phyloP scores from a whole-genome alignment of 2,329 filamentous ascomycete species.

The Calonectria leucothoes region DNA sequence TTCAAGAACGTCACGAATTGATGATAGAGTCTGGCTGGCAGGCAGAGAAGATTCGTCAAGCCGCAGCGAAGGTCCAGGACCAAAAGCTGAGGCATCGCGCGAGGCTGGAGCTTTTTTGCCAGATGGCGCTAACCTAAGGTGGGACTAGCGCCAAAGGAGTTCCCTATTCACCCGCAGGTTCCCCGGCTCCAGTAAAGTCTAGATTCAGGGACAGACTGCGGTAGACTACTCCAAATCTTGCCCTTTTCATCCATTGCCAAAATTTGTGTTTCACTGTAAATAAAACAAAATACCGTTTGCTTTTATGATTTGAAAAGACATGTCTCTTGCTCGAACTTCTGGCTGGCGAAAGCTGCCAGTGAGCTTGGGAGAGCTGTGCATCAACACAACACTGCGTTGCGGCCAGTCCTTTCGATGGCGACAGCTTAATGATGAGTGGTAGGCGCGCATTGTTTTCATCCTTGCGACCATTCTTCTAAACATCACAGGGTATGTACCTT shows the following conservation, averaged over 20 bases:
- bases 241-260: slow-evolving; percentile 15
- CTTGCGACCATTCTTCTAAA: slow-evolving; percentile 12
- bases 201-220: slow-evolving; percentile 20
- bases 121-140: slow-evolving; percentile 42
- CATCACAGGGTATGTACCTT: slow-evolving; percentile 79
- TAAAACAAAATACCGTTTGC: neutral
- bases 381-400: slow-evolving; percentile 93
- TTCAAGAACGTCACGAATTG: slow-evolving; percentile 31
- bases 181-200: slow-evolving; percentile 16
- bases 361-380: slow-evolving; percentile 85
- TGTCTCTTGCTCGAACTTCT: slow-evolving; percentile 62
- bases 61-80: slow-evolving; percentile 43
- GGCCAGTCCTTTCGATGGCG: slow-evolving; percentile 98
- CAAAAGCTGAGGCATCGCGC: slow-evolving; percentile 45
- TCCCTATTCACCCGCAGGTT: slow-evolving; percentile 11
- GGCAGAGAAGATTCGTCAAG: slow-evolving; percentile 40
- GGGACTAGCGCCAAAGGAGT: slow-evolving; percentile 35
- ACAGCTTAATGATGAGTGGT: slow-evolving; percentile 88
- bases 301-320: slow-evolving; percentile 20
- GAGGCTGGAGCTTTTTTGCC: slow-evolving; percentile 60
- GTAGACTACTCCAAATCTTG: slow-evolving; percentile 4
- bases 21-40: slow-evolving; percentile 35
- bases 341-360: slow-evolving; percentile 92
- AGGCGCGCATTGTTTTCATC: slow-evolving; percentile 23
- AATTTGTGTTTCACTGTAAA: neutral